Percentiles rank a stretch among this genome's conserved stretches.
Conservation (phyloP, 2,329 filamentous ascomycete species). For the Ramularia collo-cygni region DNA sequence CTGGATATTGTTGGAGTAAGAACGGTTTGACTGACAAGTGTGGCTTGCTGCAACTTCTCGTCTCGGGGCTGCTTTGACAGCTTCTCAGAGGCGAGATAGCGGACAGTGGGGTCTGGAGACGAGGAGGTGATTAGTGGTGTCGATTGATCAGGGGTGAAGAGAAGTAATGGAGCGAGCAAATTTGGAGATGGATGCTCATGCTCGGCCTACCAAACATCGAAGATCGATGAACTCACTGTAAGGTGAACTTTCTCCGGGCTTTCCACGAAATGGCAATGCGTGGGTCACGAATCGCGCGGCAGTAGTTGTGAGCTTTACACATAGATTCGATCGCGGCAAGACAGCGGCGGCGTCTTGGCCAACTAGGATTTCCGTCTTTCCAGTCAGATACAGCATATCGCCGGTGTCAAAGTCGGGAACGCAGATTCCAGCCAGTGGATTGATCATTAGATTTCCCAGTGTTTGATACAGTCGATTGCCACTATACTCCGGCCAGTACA, state of each 20-base stretch:
- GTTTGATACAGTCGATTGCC: slow-evolving; percentile 81
- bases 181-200: too few species aligned
- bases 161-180: too few species aligned
- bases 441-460: slow-evolving; percentile 65
- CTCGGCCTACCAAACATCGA: too few species aligned
- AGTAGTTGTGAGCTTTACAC: slow-evolving; percentile 59
- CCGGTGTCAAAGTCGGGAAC: slow-evolving; percentile 70
- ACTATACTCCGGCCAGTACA: slow-evolving; percentile 78
- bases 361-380: slow-evolving; percentile 58
- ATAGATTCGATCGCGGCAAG: slow-evolving; percentile 65
- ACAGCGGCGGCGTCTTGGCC: slow-evolving; percentile 55
- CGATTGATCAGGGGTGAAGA: too few species aligned
- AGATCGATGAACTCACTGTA: slow-evolving; percentile 54
- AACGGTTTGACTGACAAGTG: slow-evolving; percentile 50
- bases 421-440: slow-evolving; percentile 61
- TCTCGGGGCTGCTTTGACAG: slow-evolving; percentile 12
- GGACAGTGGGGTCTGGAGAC: slow-evolving; percentile 53
- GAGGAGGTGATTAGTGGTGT: too few species aligned
- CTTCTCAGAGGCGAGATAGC: slow-evolving; percentile 57
- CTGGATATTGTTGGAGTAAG: slow-evolving; percentile 62
- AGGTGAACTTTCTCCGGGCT: slow-evolving; percentile 55
- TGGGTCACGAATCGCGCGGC: slow-evolving; percentile 56
- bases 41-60: slow-evolving; percentile 39
- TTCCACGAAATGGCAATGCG: slow-evolving; percentile 63
- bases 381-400: slow-evolving; percentile 68